phyloP scores from a whole-genome alignment of 2,329 filamentous ascomycete genomes.

The Aspergillus caelatus region DNA sequence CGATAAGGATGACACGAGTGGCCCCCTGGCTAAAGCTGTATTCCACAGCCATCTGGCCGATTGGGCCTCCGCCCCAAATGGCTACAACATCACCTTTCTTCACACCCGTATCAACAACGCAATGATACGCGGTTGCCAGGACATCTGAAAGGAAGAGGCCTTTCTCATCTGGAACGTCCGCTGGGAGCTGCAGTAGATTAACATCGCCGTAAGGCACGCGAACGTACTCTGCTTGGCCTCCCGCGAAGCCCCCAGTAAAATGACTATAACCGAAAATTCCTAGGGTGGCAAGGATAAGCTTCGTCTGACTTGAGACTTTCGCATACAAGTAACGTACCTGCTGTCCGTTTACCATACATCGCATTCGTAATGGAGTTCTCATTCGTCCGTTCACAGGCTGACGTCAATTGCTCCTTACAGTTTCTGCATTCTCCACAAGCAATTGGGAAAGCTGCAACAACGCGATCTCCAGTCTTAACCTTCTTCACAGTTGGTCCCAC shows the following conservation, averaged over 20 bases:
- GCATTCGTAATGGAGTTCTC: slow-evolving; percentile 69
- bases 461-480: slow-evolving; percentile 64
- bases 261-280: slow-evolving; percentile 71
- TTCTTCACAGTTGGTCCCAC: slow-evolving; percentile 59
- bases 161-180: slow-evolving; percentile 82
- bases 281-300: slow-evolving; percentile 9
- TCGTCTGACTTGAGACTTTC: background rate
- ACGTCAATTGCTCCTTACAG: slow-evolving; percentile 76
- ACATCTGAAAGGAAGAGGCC: slow-evolving; percentile 81
- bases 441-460: slow-evolving; percentile 87
- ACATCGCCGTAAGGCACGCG: slow-evolving; percentile 79
- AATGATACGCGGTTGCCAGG: slow-evolving; percentile 76
- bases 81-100: slow-evolving; percentile 75
- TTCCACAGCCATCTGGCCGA: slow-evolving; percentile 76
- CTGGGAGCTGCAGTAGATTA: slow-evolving; percentile 78
- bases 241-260: slow-evolving; percentile 84
- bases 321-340: slow-evolving; percentile 52
- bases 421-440: slow-evolving; percentile 70
- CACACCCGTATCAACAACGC: slow-evolving; percentile 81
- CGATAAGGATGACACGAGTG: slow-evolving; percentile 75
- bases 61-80: slow-evolving; percentile 84
- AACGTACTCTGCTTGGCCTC: slow-evolving; percentile 85
- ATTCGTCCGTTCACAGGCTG: slow-evolving; percentile 80
- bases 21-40: slow-evolving; percentile 73
- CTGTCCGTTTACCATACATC: slow-evolving; percentile 78